phyloP scores from a whole-genome alignment of 768 basidiomycete species.

The Pleurotus citrinopileatus region DNA sequence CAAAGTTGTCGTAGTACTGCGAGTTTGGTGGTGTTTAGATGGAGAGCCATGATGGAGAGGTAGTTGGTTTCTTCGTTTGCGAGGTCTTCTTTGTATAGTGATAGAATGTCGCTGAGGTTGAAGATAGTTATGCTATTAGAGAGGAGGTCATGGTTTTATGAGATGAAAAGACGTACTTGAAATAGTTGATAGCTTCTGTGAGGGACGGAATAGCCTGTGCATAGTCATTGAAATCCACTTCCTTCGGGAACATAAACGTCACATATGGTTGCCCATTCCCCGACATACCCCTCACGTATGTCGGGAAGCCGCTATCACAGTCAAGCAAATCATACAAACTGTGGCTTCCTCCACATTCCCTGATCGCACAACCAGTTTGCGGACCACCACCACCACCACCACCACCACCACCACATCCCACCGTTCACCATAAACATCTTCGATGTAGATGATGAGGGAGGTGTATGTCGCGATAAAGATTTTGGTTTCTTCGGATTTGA shows the following conservation, averaged over 20 bases:
- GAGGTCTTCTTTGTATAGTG: conserved; percentile 4
- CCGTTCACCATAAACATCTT: not conserved
- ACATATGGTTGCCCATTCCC: not conserved
- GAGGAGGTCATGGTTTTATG: too few relatives aligned
- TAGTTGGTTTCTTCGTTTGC: not conserved
- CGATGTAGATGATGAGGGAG: conserved; percentile 12
- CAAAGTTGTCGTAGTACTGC: not conserved
- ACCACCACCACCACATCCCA: not conserved
- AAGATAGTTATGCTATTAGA: not conserved
- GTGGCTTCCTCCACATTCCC: not conserved
- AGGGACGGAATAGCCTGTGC: not conserved
- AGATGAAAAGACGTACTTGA: not conserved
- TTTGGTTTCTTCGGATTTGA: not conserved
- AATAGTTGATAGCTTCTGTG: not conserved
- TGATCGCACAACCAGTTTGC: not conserved
- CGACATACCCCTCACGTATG: not conserved
- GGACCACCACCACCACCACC: not conserved
- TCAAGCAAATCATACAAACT: not conserved
- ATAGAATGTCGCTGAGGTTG: not conserved
- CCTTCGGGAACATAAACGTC: conserved; percentile 1
- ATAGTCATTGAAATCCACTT: not conserved
- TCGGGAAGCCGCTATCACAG: not conserved
- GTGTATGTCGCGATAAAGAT: not conserved
- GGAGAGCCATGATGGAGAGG: not conserved
- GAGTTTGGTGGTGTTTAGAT: not conserved